phyloP scores from a whole-genome alignment of 2,329 filamentous ascomycete genomes.

The Aaosphaeria pasadenensis region DNA sequence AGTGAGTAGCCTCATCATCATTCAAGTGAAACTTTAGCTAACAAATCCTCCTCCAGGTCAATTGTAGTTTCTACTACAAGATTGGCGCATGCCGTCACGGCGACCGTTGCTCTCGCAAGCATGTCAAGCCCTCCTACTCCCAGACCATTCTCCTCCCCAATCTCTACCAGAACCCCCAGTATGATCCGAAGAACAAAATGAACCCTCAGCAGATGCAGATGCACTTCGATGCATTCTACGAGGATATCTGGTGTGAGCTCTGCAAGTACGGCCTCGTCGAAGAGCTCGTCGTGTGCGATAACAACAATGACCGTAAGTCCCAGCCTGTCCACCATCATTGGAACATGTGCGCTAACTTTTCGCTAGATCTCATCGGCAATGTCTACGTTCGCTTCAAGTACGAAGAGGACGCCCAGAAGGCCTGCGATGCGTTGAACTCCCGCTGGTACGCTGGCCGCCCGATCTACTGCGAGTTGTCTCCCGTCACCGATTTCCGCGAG shows the following conservation, averaged over 20 bases:
- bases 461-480: conserved; percentile 96
- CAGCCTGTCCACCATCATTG: neutral
- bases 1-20: conserved; percentile 10
- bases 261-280: conserved; percentile 94
- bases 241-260: conserved; percentile 99
- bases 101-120: conserved; percentile 95
- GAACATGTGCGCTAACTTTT: conserved; percentile 5
- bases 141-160: conserved; percentile 98
- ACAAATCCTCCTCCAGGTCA: conserved; percentile 54
- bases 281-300: conserved; percentile 97
- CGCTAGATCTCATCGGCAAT: conserved; percentile 89
- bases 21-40: conserved; percentile 3
- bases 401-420: conserved; percentile 90
- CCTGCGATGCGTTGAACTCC: conserved; percentile 89
- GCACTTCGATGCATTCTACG: conserved; percentile 99
- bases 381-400: conserved; percentile 99
- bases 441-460: conserved; percentile 96
- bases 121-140: conserved; percentile 97
- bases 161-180: conserved; percentile 97
- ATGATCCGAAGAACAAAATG: conserved; percentile 96
- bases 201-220: conserved; percentile 94
- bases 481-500: conserved; percentile 97
- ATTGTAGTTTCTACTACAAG: conserved; percentile 99
- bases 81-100: conserved; percentile 98
- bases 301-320: conserved; percentile 90